Base-by-base conservation (phyloP, 805 yeast genomes). In the Myxozyma monticola region DNA sequence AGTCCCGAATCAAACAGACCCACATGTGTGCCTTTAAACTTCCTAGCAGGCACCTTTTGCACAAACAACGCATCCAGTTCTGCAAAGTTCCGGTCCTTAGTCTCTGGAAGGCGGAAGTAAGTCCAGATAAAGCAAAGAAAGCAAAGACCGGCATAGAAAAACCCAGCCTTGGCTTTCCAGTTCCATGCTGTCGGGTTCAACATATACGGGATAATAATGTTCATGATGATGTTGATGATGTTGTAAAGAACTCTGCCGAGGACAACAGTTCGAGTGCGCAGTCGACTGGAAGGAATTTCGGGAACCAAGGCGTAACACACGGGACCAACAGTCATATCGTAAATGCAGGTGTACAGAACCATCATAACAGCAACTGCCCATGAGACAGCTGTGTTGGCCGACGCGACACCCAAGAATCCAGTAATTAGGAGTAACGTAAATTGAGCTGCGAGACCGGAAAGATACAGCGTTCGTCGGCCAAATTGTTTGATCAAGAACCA, bases 201-300 rank as follows among this genome's bases (percentile, higher is more conserved):
- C 68, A 84, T 75, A 67, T 80, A 81, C 44, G 88, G 88, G 37
- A 89, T 84, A 49, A 83, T 80, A 59, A 78, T 83, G 12, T 87
- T 85, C 65, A 83, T 82, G 35, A 76, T 76, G 68, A 63, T 52
- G 17, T 54, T 9, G 8, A 15, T 14, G 8, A 33, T 8, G 37
- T 6, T 12, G 18, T 33, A 18, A 17, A 12, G 6, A 12, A 18
- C 15, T 8, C 9, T 33, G 6, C 17, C 73, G 28, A 74, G 48
- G 12, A 71, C 71, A 31, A 73, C 65, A 0, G 77, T 67, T 58
- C 73, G 73, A 20, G 72, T 62, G 56, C 78, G 65, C 45, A 75
- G 61, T 49, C 69, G 67, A 2, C 73, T 60, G 3, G 76, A 67
- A 7, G 77, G 69, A 33, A 73, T 63, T 57, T 76, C 78, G 2